phyloP scores from a whole-genome alignment of 2,329 filamentous ascomycete genomes.

The Ilyonectria mors-panacis region DNA sequence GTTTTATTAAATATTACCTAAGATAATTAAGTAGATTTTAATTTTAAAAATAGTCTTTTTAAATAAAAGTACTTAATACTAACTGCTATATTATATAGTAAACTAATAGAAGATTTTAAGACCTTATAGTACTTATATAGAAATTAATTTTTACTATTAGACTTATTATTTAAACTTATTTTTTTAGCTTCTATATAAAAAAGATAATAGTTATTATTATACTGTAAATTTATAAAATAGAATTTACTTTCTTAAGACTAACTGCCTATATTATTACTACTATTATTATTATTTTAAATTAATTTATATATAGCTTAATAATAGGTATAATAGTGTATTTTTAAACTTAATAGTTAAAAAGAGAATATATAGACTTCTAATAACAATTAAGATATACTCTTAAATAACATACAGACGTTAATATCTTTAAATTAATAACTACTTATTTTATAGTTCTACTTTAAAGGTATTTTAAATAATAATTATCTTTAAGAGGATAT shows the following conservation, averaged over 20 bases:
- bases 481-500: conserved; percentile 1
- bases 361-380: background rate
- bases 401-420: conserved; percentile 3
- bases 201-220: too few relatives aligned
- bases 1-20: too few relatives aligned
- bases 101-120: too few relatives aligned
- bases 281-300: too few relatives aligned
- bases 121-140: too few relatives aligned
- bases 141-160: too few relatives aligned
- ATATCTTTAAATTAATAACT: background rate
- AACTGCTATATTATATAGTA: too few relatives aligned
- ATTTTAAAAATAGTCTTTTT: too few relatives aligned
- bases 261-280: too few relatives aligned
- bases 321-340: background rate
- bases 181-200: background rate
- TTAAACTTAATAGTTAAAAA: background rate
- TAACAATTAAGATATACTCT: background rate
- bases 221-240: background rate
- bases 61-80: too few relatives aligned
- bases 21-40: too few relatives aligned
- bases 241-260: background rate
- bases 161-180: too few relatives aligned
- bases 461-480: conserved; percentile 7
- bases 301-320: background rate
- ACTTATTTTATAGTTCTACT: conserved; percentile 4